Conservation (phyloP, 805 yeast genomes). For the Starmerella ratchasimensis region DNA sequence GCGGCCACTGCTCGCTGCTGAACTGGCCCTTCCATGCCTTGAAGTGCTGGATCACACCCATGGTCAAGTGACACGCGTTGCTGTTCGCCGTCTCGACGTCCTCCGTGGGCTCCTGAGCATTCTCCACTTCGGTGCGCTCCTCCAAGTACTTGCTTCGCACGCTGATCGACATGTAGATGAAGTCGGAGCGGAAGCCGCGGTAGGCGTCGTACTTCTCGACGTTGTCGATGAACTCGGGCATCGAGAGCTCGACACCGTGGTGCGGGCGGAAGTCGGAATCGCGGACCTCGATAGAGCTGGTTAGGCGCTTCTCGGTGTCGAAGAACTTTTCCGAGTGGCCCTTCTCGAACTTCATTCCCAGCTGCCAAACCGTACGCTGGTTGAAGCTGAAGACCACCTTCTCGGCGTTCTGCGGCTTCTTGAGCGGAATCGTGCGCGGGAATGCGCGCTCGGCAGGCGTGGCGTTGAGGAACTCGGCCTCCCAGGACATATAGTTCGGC, state of each 20-base stretch:
- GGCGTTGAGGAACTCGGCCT: constrained; percentile 21
- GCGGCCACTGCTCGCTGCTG: constrained; percentile 63
- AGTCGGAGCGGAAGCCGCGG: constrained; percentile 65
- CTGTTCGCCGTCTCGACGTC: neutral
- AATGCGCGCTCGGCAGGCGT: constrained; percentile 24
- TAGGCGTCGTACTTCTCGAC: constrained; percentile 59
- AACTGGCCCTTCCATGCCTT: constrained; percentile 78
- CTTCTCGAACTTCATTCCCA: constrained; percentile 62
- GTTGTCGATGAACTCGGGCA: constrained; percentile 40
- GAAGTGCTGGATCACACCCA: constrained; percentile 53
- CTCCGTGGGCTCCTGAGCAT: neutral
- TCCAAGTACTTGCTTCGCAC: constrained; percentile 21
- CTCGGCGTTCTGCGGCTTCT: constrained; percentile 21
- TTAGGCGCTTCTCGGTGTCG: neutral
- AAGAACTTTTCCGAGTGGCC: constrained; percentile 27
- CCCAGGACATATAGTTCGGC: constrained; percentile 53
- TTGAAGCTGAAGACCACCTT: constrained; percentile 48
- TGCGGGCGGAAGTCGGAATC: constrained; percentile 43
- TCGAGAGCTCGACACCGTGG: constrained; percentile 45
- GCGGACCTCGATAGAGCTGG: constrained; percentile 23
- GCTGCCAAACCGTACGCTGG: constrained; percentile 62
- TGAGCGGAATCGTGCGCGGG: constrained; percentile 17
- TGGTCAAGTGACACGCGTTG: constrained; percentile 45
- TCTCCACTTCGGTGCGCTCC: neutral
- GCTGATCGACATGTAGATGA: constrained; percentile 55